These are phyloP conservation scores for Ceratocystis huliohia DNA, from an alignment of 2,329 filamentous ascomycete genomes.

Conservation along the genomic window DNA sequence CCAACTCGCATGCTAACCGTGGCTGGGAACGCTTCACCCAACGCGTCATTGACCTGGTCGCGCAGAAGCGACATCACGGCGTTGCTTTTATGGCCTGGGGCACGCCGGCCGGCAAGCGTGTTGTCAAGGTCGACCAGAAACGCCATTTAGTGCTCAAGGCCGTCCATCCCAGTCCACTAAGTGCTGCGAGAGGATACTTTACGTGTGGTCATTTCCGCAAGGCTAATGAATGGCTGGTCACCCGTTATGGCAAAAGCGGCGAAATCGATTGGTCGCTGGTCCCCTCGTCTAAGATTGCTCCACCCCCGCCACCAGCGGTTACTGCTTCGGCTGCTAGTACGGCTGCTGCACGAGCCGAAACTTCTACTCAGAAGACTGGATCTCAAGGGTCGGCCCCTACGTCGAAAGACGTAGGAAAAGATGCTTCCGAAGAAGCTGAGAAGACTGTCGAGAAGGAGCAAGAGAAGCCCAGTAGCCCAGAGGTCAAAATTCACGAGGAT, in stretches of 20 bases:
- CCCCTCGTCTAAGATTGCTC: slow-evolving; percentile 25
- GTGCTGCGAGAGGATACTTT: slow-evolving; percentile 70
- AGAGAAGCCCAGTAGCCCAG: slow-evolving; percentile 5
- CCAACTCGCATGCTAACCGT: slow-evolving; percentile 70
- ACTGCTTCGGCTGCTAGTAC: slow-evolving; percentile 20
- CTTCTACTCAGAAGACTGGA: slow-evolving; percentile 10
- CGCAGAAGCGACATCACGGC: slow-evolving; percentile 59
- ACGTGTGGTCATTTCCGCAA: slow-evolving; percentile 69
- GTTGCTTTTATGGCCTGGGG: slow-evolving; percentile 97
- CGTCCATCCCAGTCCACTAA: slow-evolving; percentile 88
- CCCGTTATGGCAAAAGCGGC: slow-evolving; percentile 64
- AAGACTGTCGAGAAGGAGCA: slow-evolving; percentile 20
- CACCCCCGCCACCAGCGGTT: slow-evolving; percentile 18
- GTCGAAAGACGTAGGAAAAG: slow-evolving; percentile 20
- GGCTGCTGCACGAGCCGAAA: slow-evolving; percentile 8
- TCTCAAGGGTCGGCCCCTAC: neutral
- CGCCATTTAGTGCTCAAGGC: slow-evolving; percentile 73
- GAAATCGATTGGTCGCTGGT: slow-evolving; percentile 72
- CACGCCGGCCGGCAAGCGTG: slow-evolving; percentile 65
- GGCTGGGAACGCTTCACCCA: slow-evolving; percentile 95
- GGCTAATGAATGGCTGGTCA: slow-evolving; percentile 72
- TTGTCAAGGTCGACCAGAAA: slow-evolving; percentile 56
- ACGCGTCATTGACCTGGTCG: slow-evolving; percentile 76
- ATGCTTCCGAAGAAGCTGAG: slow-evolving; percentile 20
- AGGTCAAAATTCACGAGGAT: slow-evolving; percentile 14